Conservation (phyloP, 1,284 basidiomycete genomes). For the Marasmius tenuissimus region DNA sequence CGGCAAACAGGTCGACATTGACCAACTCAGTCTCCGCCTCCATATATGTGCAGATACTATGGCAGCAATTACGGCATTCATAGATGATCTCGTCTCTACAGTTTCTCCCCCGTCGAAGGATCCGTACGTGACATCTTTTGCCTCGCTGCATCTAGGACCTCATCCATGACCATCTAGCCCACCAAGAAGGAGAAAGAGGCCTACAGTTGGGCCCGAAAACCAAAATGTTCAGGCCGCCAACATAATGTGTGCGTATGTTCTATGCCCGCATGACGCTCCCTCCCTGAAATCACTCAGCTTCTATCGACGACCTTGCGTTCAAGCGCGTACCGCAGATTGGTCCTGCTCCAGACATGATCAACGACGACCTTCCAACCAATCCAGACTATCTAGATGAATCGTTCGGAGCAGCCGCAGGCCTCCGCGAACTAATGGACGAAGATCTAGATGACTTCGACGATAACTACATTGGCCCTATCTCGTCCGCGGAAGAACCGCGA, state of each 20-base stretch:
- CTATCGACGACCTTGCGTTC: constrained; percentile 87
- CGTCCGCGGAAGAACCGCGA: constrained; percentile 24
- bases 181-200: constrained; percentile 28
- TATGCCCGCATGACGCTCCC: background rate
- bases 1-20: constrained; percentile 43
- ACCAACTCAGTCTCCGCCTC: constrained; percentile 47
- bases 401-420: constrained; percentile 74
- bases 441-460: constrained; percentile 68
- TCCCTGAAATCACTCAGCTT: constrained; percentile 45
- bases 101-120: constrained; percentile 37
- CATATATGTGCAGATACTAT: constrained; percentile 73
- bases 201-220: constrained; percentile 35
- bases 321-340: constrained; percentile 70
- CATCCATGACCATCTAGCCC: constrained; percentile 14
- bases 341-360: constrained; percentile 83
- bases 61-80: constrained; percentile 51
- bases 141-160: background rate
- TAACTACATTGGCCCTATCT: constrained; percentile 35
- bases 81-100: constrained; percentile 42
- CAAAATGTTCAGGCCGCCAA: constrained; percentile 16
- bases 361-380: constrained; percentile 90
- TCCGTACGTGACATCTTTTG: constrained; percentile 32
- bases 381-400: constrained; percentile 84
- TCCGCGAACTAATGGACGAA: constrained; percentile 69
- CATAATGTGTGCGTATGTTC: constrained; percentile 33